Percentiles rank a stretch among this genome's conserved stretches.
These are phyloP conservation scores for Populus trichocarpa DNA, from an alignment of 441 rosid genomes.

Conservation along the genomic window DNA sequence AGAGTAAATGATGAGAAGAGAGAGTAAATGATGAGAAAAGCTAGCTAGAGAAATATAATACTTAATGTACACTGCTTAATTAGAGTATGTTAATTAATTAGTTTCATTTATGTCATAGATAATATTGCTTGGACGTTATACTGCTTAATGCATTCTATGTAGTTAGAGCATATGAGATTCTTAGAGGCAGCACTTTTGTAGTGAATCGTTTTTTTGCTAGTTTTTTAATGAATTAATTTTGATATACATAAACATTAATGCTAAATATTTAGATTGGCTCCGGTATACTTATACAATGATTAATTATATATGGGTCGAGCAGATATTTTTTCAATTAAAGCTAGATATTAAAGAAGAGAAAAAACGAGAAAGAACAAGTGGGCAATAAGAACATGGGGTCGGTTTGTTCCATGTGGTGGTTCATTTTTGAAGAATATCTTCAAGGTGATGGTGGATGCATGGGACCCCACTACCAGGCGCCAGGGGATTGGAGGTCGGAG, in stretches of 20 bases:
- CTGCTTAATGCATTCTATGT: background rate
- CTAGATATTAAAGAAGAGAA: too few relatives aligned
- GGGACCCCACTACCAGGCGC: too few relatives aligned
- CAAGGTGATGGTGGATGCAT: slow-evolving; percentile 18
- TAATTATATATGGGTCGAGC: too few relatives aligned
- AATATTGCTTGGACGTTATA: background rate
- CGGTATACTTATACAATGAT: slow-evolving; percentile 12
- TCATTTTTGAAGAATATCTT: slow-evolving; percentile 38
- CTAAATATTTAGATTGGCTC: background rate
- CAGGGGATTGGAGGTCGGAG: too few relatives aligned
- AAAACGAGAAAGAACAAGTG: slow-evolving; percentile 18
- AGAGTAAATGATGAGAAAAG: background rate
- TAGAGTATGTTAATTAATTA: background rate
- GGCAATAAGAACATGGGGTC: slow-evolving; percentile 3
- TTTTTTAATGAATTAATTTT: background rate
- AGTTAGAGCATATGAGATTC: background rate
- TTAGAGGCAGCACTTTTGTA: background rate
- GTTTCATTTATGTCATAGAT: too few relatives aligned
- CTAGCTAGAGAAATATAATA: background rate
- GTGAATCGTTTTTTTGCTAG: background rate
- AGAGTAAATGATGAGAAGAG: too few relatives aligned
- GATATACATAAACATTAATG: background rate
- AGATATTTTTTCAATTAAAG: too few relatives aligned
- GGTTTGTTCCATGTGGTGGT: slow-evolving; percentile 37
- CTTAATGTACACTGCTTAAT: background rate